These are phyloP conservation scores for Bullera alba DNA, from an alignment of 768 basidiomycete genomes.

Conservation along the genomic window DNA sequence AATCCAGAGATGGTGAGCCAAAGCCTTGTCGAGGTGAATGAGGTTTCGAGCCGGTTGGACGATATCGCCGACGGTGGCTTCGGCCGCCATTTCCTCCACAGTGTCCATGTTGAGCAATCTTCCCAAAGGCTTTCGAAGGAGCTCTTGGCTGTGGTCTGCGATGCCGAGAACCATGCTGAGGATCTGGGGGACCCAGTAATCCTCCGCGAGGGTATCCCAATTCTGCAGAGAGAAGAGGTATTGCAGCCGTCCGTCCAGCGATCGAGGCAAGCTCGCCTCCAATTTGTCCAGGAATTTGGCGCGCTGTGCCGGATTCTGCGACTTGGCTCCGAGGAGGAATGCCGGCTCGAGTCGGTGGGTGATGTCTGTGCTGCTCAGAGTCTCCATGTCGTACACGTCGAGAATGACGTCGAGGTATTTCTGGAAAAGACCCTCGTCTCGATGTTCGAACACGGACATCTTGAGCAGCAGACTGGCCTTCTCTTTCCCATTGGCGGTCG, in stretches of 20 bases:
- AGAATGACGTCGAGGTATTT: constrained; percentile 82
- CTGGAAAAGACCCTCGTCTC: constrained; percentile 66
- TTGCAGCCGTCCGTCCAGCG: constrained; percentile 69
- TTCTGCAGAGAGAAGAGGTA: constrained; percentile 88
- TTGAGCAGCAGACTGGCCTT: constrained; percentile 81
- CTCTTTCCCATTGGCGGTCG: constrained; percentile 59
- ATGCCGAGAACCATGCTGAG: constrained; percentile 80
- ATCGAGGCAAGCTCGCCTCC: constrained; percentile 78
- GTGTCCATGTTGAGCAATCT: constrained; percentile 20
- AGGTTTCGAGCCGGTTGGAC: constrained; percentile 75
- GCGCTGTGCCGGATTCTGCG: constrained; percentile 68
- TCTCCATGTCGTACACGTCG: constrained; percentile 85
- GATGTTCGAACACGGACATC: constrained; percentile 71
- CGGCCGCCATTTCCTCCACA: constrained; percentile 10
- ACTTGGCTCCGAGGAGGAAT: constrained; percentile 84
- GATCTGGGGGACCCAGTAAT: constrained; percentile 90
- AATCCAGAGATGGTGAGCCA: constrained; percentile 78
- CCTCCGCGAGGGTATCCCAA: constrained; percentile 87
- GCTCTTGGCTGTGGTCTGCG: constrained; percentile 46
- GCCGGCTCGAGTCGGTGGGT: constrained; percentile 87
- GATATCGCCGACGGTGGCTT: constrained; percentile 49
- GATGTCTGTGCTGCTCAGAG: constrained; percentile 79
- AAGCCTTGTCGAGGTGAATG: constrained; percentile 67
- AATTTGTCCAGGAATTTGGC: constrained; percentile 82
- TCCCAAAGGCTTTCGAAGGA: constrained; percentile 22